Conservation (phyloP, 2,329 filamentous ascomycete genomes). For the Arthrobotrys iridis region DNA sequence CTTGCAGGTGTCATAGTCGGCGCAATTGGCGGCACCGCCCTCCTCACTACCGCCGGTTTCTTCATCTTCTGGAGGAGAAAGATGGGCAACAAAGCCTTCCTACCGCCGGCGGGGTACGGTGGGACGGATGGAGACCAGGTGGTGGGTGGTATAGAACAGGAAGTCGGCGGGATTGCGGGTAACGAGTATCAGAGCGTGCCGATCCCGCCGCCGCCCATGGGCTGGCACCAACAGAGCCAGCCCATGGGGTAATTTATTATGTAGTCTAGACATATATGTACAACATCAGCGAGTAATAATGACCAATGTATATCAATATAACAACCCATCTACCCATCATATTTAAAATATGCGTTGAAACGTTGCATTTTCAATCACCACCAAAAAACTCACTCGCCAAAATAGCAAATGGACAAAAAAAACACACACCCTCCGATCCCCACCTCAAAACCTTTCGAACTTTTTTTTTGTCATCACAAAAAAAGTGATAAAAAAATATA, state of each 20-base stretch:
- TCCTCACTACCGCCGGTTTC: constrained; percentile 1
- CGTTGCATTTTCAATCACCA: constrained; percentile 20
- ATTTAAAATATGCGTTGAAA: constrained; percentile 29
- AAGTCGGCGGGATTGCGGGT: constrained; percentile 27
- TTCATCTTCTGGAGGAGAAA: constrained; percentile 20
- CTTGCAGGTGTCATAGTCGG: constrained; percentile 22
- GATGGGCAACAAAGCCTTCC: not conserved
- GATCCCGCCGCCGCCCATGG: constrained; percentile 27
- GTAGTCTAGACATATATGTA: not conserved
- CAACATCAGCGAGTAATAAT: not conserved
- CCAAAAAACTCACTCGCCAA: no score
- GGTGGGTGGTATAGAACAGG: constrained; percentile 31
- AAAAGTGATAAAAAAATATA: constrained; percentile 24
- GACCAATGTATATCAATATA: not conserved
- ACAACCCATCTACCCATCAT: no score
- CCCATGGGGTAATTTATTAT: constrained; percentile 7
- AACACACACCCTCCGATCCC: not conserved
- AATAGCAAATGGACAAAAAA: not conserved
- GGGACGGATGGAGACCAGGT: constrained; percentile 23
- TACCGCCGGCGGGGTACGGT: constrained; percentile 30
- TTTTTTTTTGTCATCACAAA: no score
- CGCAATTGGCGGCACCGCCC: constrained; percentile 25
- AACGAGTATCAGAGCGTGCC: constrained; percentile 18
- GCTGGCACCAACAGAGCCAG: not conserved
- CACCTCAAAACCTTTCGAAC: not conserved